Percentiles rank a stretch among this genome's conserved stretches.
phyloP scores from a whole-genome alignment of 2,329 filamentous ascomycete species.

The Diaporthe velutina region DNA sequence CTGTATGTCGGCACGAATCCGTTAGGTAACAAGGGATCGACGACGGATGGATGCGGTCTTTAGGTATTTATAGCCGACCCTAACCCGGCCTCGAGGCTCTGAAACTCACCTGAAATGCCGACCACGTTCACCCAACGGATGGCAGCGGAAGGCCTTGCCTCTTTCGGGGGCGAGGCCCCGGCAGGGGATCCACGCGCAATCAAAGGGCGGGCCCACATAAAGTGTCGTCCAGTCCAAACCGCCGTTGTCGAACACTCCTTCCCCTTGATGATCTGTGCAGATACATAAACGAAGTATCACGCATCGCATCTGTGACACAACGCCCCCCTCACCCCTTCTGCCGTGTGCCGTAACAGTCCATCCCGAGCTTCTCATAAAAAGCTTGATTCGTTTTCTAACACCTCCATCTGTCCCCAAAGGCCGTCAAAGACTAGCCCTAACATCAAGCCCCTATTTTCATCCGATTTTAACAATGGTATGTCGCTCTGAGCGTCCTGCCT shows the following conservation, averaged over 20 bases:
- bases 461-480: constrained; percentile 15
- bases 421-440: neutral
- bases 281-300: constrained; percentile 23
- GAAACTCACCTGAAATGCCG: constrained; percentile 20
- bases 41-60: neutral
- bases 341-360: neutral
- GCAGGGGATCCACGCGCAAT: constrained; percentile 30
- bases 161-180: constrained; percentile 24
- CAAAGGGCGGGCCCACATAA: constrained; percentile 28
- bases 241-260: constrained; percentile 6
- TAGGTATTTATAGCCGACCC: constrained; percentile 23
- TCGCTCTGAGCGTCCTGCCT: neutral
- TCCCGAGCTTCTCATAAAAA: constrained; percentile 9
- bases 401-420: neutral
- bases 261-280: constrained; percentile 31
- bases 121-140: constrained; percentile 15
- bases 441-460: neutral
- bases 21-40: neutral
- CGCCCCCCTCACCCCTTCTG: neutral
- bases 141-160: constrained; percentile 18
- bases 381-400: neutral
- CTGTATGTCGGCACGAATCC: neutral
- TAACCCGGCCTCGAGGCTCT: neutral
- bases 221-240: constrained; percentile 29
- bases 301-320: constrained; percentile 5